Conservation (phyloP, 306 rosid species). For the Malus domestica region DNA sequence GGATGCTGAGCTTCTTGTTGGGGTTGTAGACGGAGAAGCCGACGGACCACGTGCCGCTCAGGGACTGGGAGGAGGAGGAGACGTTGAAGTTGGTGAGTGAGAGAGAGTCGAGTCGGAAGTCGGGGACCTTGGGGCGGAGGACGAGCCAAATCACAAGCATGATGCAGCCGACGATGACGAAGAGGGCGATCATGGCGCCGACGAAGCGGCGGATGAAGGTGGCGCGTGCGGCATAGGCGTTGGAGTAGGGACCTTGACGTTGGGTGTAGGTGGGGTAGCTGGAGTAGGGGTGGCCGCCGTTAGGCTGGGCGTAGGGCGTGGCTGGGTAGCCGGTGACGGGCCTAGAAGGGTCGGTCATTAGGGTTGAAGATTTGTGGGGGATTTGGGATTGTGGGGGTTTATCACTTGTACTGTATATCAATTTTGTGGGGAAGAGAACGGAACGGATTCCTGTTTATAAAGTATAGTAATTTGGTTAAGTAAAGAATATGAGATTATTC, state of each 20-base stretch:
- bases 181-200: constrained; percentile 47
- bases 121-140: constrained; percentile 72
- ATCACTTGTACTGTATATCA: neutral
- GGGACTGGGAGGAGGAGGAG: constrained; percentile 30
- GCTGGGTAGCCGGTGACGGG: constrained; percentile 84
- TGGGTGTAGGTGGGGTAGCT: constrained; percentile 25
- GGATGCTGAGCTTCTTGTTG: constrained; percentile 60
- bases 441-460: neutral
- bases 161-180: constrained; percentile 38
- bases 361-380: neutral
- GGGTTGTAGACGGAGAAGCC: constrained; percentile 46
- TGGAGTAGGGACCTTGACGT: constrained; percentile 15
- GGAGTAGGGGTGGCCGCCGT: constrained; percentile 45
- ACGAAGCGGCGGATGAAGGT: constrained; percentile 56
- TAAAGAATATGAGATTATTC: too few relatives aligned
- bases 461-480: too few relatives aligned
- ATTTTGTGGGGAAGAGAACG: neutral
- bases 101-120: constrained; percentile 40
- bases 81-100: constrained; percentile 44
- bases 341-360: constrained; percentile 54
- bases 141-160: constrained; percentile 66
- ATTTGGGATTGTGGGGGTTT: neutral
- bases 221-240: constrained; percentile 20
- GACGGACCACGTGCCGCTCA: constrained; percentile 55
- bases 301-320: constrained; percentile 22